Evolutionary conservation across 805 yeast genomes (phyloP).

Genomic region (Phaffomyces antillensis): DNA sequence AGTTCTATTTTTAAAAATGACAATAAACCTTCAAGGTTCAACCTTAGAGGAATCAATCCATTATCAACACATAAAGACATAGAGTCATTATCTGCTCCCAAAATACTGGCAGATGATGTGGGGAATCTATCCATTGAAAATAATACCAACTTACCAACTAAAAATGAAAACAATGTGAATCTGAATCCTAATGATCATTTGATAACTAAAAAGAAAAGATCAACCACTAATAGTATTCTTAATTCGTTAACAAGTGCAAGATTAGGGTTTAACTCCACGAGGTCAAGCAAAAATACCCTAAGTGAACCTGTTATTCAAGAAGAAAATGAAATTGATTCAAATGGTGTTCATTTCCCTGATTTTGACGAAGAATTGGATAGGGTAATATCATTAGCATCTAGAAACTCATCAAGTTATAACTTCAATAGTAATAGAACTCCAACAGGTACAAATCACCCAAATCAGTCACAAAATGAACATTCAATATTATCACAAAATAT

Average conservation of each 20-base stretch:
- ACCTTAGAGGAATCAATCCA: conserved; percentile 29
- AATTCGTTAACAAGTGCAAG: conserved; percentile 20
- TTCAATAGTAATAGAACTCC: conserved; percentile 12
- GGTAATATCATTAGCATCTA: conserved; percentile 20
- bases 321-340: background rate
- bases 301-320: conserved; percentile 8
- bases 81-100: conserved; percentile 5
- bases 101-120: conserved; percentile 12
- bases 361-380: conserved; percentile 19
- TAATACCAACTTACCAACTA: background rate
- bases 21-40: conserved; percentile 23
- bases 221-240: conserved; percentile 15
- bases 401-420: conserved; percentile 19
- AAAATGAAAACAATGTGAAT: background rate
- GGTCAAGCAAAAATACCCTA: conserved; percentile 3
- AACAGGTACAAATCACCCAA: conserved; percentile 1
- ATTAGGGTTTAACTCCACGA: conserved; percentile 14
- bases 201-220: conserved; percentile 11
- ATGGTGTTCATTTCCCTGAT: conserved; percentile 2
- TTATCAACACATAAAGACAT: conserved; percentile 21
- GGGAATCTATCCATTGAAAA: conserved; percentile 11
- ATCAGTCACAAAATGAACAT: background rate
- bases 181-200: too few species aligned
- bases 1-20: conserved; percentile 20
- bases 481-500: background rate